phyloP scores from a whole-genome alignment of 345 rosid species.

The Hibiscus tridactylites region DNA sequence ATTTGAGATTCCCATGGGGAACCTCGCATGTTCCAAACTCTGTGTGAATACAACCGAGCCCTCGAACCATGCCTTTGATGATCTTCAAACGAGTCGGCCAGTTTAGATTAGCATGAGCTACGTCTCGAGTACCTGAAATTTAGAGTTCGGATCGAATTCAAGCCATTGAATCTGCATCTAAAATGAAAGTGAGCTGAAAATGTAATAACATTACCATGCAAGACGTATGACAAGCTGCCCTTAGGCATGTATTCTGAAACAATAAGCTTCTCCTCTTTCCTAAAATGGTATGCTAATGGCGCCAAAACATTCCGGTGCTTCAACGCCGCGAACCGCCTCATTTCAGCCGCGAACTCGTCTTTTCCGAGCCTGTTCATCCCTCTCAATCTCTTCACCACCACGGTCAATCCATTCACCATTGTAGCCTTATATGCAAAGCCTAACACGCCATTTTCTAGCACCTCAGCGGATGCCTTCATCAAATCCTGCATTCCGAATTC shows the following conservation, averaged over 20 bases:
- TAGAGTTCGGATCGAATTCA: background rate
- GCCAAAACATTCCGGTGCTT: constrained; percentile 58
- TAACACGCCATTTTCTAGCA: constrained; percentile 72
- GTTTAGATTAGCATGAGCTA: constrained; percentile 40
- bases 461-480: constrained; percentile 93
- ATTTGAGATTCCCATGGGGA: constrained; percentile 88
- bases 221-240: constrained; percentile 66
- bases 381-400: constrained; percentile 80
- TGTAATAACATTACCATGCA: constrained; percentile 27
- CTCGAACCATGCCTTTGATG: constrained; percentile 49
- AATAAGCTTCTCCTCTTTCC: constrained; percentile 79
- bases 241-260: constrained; percentile 73
- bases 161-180: too few relatives aligned
- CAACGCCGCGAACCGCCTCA: constrained; percentile 54
- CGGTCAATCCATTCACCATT: constrained; percentile 57
- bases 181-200: too few relatives aligned
- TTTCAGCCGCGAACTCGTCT: constrained; percentile 58
- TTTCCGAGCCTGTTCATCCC: constrained; percentile 58
- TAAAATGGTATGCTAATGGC: constrained; percentile 74
- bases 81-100: constrained; percentile 64
- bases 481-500: constrained; percentile 63
- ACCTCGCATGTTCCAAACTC: constrained; percentile 46
- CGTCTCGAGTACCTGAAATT: background rate
- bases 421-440: constrained; percentile 90
- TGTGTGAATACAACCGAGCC: constrained; percentile 52